These are phyloP conservation scores for Emydomyces testavorans DNA, from an alignment of 2,329 filamentous ascomycete genomes.

Conservation along the genomic window DNA sequence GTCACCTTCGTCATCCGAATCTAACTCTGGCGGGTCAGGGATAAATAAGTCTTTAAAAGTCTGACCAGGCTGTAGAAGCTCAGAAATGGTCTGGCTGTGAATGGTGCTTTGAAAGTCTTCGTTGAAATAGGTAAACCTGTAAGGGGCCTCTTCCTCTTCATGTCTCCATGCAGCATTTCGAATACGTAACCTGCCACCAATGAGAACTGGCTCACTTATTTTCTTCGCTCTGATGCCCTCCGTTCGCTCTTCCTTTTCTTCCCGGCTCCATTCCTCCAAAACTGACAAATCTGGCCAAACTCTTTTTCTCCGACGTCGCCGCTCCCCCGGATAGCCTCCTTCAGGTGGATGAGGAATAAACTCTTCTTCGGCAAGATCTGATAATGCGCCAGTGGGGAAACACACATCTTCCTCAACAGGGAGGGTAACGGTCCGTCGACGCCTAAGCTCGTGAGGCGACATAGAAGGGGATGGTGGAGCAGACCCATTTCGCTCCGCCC, in stretches of 20 bases:
- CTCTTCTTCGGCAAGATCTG: constrained; percentile 72
- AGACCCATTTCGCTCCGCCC: constrained; percentile 21
- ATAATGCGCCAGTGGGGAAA: constrained; percentile 69
- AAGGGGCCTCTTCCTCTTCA: constrained; percentile 77
- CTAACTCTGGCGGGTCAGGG: constrained; percentile 67
- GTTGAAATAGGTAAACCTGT: constrained; percentile 97
- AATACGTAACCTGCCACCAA: constrained; percentile 78
- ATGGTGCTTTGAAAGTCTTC: constrained; percentile 93
- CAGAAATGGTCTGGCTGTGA: constrained; percentile 88
- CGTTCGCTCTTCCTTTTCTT: constrained; percentile 79
- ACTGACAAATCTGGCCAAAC: constrained; percentile 79
- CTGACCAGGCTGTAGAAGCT: constrained; percentile 73
- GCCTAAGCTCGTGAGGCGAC: constrained; percentile 31
- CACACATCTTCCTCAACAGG: constrained; percentile 80
- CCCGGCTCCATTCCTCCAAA: constrained; percentile 77
- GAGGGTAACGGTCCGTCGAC: constrained; percentile 49
- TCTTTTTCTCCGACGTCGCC: constrained; percentile 50
- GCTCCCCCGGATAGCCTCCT: constrained; percentile 31
- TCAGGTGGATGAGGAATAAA: constrained; percentile 41
- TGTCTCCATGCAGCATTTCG: constrained; percentile 72
- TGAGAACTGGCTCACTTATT: constrained; percentile 84
- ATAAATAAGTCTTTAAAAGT: constrained; percentile 82
- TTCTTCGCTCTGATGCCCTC: constrained; percentile 77
- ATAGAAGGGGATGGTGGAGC: constrained; percentile 32
- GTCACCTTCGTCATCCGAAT: constrained; percentile 53